These are phyloP conservation scores for Linaria vulgaris DNA, from an alignment of 257 asterid species.

Conservation along the genomic window DNA sequence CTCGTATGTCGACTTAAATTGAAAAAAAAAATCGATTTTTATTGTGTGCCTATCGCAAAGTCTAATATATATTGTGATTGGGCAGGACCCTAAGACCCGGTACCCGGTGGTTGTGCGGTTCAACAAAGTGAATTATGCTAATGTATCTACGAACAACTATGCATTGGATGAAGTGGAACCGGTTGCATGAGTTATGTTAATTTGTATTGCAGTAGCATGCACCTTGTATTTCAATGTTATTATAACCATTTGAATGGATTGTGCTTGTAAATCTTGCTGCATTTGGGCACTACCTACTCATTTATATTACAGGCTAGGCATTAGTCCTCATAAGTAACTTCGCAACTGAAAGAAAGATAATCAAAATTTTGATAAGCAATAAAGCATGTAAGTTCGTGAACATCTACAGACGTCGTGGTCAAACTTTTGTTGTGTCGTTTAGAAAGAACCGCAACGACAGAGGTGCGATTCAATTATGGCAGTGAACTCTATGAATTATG, in stretches of 20 bases:
- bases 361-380: too few species aligned
- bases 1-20: too few species aligned
- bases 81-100: slow-evolving; percentile 59
- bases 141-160: slow-evolving; percentile 64
- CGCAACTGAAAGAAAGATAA: too few species aligned
- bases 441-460: too few species aligned
- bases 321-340: too few species aligned
- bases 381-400: too few species aligned
- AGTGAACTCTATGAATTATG: too few species aligned
- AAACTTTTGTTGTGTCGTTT: too few species aligned
- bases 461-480: too few species aligned
- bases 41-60: neutral
- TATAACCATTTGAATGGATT: slow-evolving; percentile 8
- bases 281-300: too few species aligned
- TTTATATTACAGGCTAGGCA: too few species aligned
- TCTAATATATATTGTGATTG: neutral
- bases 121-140: slow-evolving; percentile 58
- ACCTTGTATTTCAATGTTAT: slow-evolving; percentile 18
- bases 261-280: slow-evolving; percentile 1
- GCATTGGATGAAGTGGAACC: slow-evolving; percentile 58
- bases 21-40: neutral
- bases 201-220: slow-evolving; percentile 24
- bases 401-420: too few species aligned
- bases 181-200: slow-evolving; percentile 28
- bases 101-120: slow-evolving; percentile 66